Conservation (phyloP, 768 basidiomycete genomes). For the Psilocybe sp. region DNA sequence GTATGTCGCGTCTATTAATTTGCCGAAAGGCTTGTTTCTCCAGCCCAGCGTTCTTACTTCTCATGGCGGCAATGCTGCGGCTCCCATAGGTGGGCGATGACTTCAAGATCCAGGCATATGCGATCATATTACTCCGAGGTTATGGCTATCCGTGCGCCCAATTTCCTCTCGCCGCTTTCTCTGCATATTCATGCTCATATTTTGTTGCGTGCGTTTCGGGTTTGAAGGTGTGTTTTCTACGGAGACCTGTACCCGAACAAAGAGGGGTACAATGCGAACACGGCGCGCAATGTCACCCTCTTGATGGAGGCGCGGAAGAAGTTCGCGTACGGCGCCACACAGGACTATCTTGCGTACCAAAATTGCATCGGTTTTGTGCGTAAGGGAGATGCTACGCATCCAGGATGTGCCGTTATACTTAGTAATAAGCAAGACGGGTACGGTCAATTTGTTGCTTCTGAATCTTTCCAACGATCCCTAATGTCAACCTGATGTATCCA, state of each 20-base stretch:
- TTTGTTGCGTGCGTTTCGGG: background rate
- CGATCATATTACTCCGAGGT: slow-evolving; percentile 69
- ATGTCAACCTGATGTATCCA: slow-evolving; percentile 1
- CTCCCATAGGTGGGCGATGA: slow-evolving; percentile 52
- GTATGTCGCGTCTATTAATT: slow-evolving; percentile 33
- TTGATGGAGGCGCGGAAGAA: slow-evolving; percentile 61
- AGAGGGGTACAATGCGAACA: slow-evolving; percentile 59
- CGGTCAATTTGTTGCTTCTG: slow-evolving; percentile 7
- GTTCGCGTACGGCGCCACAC: slow-evolving; percentile 63
- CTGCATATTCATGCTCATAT: background rate
- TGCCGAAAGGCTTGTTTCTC: slow-evolving; percentile 9
- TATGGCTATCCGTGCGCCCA: slow-evolving; percentile 69
- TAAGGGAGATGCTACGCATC: slow-evolving; percentile 48
- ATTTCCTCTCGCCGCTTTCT: background rate
- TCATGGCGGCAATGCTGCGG: background rate
- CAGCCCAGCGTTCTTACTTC: background rate
- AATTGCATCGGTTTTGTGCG: slow-evolving; percentile 76
- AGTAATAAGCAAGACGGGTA: slow-evolving; percentile 54
- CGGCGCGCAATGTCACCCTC: slow-evolving; percentile 46
- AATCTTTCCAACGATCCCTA: background rate
- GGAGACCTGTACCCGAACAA: slow-evolving; percentile 76
- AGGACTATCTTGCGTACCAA: slow-evolving; percentile 54
- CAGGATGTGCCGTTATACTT: slow-evolving; percentile 69
- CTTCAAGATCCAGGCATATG: slow-evolving; percentile 83
- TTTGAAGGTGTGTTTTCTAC: slow-evolving; percentile 77